Base-by-base conservation (phyloP, 169 alveolate genomes). In the Besnoitia besnoiti region DNA sequence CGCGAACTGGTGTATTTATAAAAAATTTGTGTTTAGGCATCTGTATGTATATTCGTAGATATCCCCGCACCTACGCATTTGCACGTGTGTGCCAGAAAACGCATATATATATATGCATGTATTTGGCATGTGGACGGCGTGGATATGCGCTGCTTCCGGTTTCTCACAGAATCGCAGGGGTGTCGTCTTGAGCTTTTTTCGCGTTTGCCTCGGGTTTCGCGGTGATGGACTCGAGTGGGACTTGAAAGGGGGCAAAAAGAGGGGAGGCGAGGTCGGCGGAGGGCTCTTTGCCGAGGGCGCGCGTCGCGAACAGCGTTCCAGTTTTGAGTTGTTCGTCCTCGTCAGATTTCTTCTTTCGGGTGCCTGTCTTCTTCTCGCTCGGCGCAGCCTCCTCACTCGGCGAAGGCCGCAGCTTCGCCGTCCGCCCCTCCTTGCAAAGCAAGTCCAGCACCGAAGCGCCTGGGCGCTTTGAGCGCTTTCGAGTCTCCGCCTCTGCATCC, bases 301-400 rank as follows among this genome's bases (percentile, higher is more conserved):
- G 82, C 8, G 5, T 0, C 39, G 87, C 87, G 40, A 77, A 77
- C 50, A 77, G 55, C 10, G 87, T 40, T 4, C 87, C 87, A 2
- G 87, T 77, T 35, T 77, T 77, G 42, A 42, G 59, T 37, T 77
- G 87, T 30, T 77, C 44, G 37, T 37, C 55, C 8, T 77, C 82
- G 27, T 37, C 82, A 30, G 39, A 3, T 30, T 73, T 73, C 44
- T 73, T 73, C 82, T 73, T 73, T 55, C 59, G 35, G 59, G 21
- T 39, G n/a, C 16, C 21, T 30, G 37, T 77, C 87, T 35, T 42
- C 87, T 77, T 35, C 87, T 77, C 87, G 30, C 33, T 47, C 59
- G 16, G 47, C 8, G n/a, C 27, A 3, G n/a, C 87, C 35, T 77
- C 87, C 33, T 19, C 33, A 1, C 30, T 55, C n/a, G n/a, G n/a